Percentiles rank a stretch among this genome's conserved stretches.
These are phyloP conservation scores for Hymenoscyphus salicellus DNA, from an alignment of 2,329 filamentous ascomycete genomes.

Conservation along the genomic window DNA sequence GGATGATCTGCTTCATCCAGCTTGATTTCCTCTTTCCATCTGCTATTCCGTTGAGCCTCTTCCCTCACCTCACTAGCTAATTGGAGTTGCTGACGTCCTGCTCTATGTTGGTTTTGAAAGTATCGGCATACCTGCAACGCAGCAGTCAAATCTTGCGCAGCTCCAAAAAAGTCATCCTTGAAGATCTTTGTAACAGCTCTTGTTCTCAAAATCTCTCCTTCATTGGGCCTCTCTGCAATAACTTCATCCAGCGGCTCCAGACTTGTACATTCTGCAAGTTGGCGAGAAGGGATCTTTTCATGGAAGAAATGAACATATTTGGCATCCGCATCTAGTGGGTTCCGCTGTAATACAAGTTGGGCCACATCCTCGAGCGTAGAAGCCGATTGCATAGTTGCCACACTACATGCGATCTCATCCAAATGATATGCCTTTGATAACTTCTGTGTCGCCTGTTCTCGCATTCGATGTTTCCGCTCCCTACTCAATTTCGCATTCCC, in stretches of 20 bases:
- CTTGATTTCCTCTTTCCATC: constrained; percentile 49
- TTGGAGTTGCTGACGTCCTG: constrained; percentile 46
- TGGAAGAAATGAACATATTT: constrained; percentile 92
- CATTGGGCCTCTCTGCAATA: constrained; percentile 59
- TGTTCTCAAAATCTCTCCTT: constrained; percentile 67
- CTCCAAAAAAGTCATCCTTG: constrained; percentile 69
- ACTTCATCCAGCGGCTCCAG: constrained; percentile 65
- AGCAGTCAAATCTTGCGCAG: constrained; percentile 66
- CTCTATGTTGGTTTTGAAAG: constrained; percentile 35
- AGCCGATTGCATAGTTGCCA: constrained; percentile 78
- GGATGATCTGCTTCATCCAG: constrained; percentile 65
- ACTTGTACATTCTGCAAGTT: constrained; percentile 69
- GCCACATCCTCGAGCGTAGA: constrained; percentile 76
- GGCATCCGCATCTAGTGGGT: constrained; percentile 66
- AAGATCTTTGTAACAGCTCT: constrained; percentile 72
- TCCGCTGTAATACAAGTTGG: constrained; percentile 67
- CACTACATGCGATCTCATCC: constrained; percentile 79
- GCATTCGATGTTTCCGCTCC: constrained; percentile 74
- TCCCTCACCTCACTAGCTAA: constrained; percentile 41
- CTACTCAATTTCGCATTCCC: constrained; percentile 66
- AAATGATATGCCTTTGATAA: constrained; percentile 73
- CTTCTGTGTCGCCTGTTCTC: constrained; percentile 76
- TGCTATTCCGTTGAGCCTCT: constrained; percentile 35
- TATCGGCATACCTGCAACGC: constrained; percentile 52
- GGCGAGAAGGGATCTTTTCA: constrained; percentile 77